Base-by-base conservation (phyloP, 2,329 filamentous ascomycete genomes). In the Colletotrichum acutatum region DNA sequence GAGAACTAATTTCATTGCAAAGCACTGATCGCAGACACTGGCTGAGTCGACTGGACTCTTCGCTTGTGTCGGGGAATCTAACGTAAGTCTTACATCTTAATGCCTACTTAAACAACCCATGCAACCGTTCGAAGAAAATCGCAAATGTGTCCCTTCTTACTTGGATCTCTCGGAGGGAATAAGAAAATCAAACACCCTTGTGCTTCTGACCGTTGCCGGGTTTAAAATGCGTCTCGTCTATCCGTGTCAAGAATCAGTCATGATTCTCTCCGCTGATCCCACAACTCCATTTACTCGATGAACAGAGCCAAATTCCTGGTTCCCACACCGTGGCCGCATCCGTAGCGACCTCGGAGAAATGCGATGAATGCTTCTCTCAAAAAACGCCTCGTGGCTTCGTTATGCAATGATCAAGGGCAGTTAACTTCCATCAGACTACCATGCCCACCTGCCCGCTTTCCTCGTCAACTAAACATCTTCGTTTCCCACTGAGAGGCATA, bases 401-500 rank as follows among this genome's bases (percentile, higher is more conserved):
- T 70, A 70, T 70, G 66, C 60, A 69, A 68, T 70, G 54, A 72
- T 70, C 60, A 70, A 32, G 63, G 53, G 57, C 71, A 37, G 46
- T 72, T 61, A 62, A 72, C 42, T 30, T 58, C 42, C 32, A 42
- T 71, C 63, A 74, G 62, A 74, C 71, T 53, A 74, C 71, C 57
- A 74, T 68, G 26, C 71, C 71, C 61, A 74, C 71, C 71, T 74
- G 67, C 71, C 67, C 71, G 28, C 68, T 74, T 71, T 74, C 71
- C 63, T 74, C 71, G 63, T 74, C 71, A 74, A 74, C 71, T 71
- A 74, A 71, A 67, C 71, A 74, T 92, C 67, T 71, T 66, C 79
- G 82, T 78, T 84, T 84, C 5, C 76, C 78, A 16, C 74, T 71
- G 6, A 80, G 42, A 22, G 78, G 72, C 22, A 76, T 75, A 34